These are phyloP conservation scores for Fusarium sarcochroum DNA, from an alignment of 2,329 filamentous ascomycete genomes.

Conservation along the genomic window DNA sequence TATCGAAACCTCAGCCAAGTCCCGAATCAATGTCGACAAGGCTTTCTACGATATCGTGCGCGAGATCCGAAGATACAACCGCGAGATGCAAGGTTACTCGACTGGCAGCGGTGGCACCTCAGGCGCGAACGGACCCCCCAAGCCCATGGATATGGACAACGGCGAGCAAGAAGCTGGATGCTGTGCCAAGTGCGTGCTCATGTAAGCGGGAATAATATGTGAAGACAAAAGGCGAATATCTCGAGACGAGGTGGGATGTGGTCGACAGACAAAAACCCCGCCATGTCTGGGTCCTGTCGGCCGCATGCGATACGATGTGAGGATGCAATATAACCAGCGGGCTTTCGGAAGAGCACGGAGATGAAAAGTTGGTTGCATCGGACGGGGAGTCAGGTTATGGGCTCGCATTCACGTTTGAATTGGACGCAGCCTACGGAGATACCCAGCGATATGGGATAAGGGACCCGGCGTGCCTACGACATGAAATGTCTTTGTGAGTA, in stretches of 20 bases:
- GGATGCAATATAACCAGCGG: conserved; percentile 37
- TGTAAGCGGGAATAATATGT: conserved; percentile 68
- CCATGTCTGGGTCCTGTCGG: conserved; percentile 26
- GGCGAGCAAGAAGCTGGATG: conserved; percentile 79
- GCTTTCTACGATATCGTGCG: conserved; percentile 98
- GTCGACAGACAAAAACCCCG: conserved; percentile 26
- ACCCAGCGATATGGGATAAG: conserved; percentile 38
- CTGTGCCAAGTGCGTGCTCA: conserved; percentile 88
- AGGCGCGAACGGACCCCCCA: conserved; percentile 71
- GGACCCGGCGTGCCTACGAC: conserved; percentile 32
- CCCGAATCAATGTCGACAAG: conserved; percentile 97
- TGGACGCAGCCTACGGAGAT: conserved; percentile 43
- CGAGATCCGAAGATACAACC: conserved; percentile 98
- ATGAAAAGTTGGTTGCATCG: conserved; percentile 54
- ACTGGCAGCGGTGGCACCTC: conserved; percentile 76
- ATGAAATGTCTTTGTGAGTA: conserved; percentile 40
- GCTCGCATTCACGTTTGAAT: conserved; percentile 48
- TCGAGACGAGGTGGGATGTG: conserved; percentile 23
- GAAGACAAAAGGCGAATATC: conserved; percentile 32
- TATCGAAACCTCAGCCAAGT: conserved; percentile 99
- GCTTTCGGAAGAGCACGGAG: conserved; percentile 39
- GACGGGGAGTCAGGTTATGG: conserved; percentile 57
- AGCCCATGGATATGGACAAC: conserved; percentile 85
- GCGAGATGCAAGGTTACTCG: conserved; percentile 93
- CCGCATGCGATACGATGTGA: conserved; percentile 32